These are phyloP conservation scores for Fusarium nygamai DNA, from an alignment of 2,329 filamentous ascomycete species.

Conservation along the genomic window DNA sequence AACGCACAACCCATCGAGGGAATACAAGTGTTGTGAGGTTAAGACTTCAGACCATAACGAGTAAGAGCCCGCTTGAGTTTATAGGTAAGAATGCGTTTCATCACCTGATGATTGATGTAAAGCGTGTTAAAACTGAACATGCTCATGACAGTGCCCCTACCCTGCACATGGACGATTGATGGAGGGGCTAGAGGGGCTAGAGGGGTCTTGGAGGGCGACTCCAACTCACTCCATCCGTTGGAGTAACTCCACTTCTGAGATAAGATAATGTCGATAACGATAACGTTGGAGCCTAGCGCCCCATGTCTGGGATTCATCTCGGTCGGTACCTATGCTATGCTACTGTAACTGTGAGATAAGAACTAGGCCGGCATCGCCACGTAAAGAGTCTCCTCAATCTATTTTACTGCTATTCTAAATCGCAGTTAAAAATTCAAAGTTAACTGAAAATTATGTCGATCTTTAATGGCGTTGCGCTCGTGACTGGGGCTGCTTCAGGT, in stretches of 20 bases:
- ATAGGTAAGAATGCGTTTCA: fast-evolving
- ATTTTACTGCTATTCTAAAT: fast-evolving
- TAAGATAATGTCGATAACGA: neutral
- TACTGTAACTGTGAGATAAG: neutral
- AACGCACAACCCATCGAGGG: no score
- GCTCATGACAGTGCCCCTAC: neutral
- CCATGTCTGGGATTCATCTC: neutral
- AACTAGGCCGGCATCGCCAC: neutral
- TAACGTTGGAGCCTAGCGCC: slow-evolving; percentile 6
- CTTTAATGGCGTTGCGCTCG: slow-evolving; percentile 16
- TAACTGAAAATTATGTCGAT: neutral
- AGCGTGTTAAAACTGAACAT: no score
- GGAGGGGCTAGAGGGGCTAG: no score
- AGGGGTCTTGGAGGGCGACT: neutral
- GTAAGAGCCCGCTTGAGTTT: neutral
- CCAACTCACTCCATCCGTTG: neutral
- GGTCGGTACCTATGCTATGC: neutral
- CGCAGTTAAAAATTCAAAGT: fast-evolving
- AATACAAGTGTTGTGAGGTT: fast-evolving
- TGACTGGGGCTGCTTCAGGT: slow-evolving; percentile 22
- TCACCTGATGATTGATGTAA: neutral
- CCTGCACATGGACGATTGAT: neutral
- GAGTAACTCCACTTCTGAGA: neutral
- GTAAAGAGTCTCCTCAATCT: neutral
- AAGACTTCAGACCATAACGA: neutral